Evolutionary conservation across 2,329 filamentous ascomycete genomes (phyloP).

Genomic region (Arthrinium puccinioides): DNA sequence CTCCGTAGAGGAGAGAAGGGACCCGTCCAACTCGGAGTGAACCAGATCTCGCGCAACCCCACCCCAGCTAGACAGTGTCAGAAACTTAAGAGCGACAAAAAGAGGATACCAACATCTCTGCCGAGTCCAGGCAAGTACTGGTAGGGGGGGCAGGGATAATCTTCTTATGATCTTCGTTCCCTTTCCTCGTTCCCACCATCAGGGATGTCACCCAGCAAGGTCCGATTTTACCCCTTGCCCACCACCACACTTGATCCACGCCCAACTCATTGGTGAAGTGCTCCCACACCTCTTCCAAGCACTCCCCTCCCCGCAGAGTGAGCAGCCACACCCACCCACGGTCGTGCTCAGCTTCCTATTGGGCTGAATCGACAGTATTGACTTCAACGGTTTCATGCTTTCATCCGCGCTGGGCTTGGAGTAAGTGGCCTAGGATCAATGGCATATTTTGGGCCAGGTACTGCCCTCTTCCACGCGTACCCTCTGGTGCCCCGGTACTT

Average conservation of each 20-base stretch:
- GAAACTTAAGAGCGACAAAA: no score
- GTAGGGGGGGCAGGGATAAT: slow-evolving; percentile 2
- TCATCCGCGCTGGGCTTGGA: no score
- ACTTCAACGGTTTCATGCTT: slow-evolving; percentile 43
- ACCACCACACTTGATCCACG: slow-evolving; percentile 2
- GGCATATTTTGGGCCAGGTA: slow-evolving; percentile 25
- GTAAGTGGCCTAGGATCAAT: slow-evolving; percentile 41
- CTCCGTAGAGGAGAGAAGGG: no score
- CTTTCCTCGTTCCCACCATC: slow-evolving; percentile 1
- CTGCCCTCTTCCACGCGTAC: slow-evolving; percentile 21
- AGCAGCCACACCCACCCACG: slow-evolving; percentile 22
- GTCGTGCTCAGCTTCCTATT: slow-evolving; percentile 26
- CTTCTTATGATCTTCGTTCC: slow-evolving; percentile 4
- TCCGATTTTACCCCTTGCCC: no score
- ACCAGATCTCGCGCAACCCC: no score
- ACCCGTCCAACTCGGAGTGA: no score
- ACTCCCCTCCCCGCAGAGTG: slow-evolving; percentile 20
- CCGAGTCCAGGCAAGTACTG: no score
- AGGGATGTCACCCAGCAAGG: neutral
- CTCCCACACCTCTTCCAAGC: no score
- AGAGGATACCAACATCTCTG: no score
- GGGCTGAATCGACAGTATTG: slow-evolving; percentile 26
- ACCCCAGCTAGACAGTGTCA: no score
- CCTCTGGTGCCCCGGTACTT: no score
- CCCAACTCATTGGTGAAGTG: no score